phyloP scores from a whole-genome alignment of 2,329 filamentous ascomycete genomes.

The Beauveria asiatica region DNA sequence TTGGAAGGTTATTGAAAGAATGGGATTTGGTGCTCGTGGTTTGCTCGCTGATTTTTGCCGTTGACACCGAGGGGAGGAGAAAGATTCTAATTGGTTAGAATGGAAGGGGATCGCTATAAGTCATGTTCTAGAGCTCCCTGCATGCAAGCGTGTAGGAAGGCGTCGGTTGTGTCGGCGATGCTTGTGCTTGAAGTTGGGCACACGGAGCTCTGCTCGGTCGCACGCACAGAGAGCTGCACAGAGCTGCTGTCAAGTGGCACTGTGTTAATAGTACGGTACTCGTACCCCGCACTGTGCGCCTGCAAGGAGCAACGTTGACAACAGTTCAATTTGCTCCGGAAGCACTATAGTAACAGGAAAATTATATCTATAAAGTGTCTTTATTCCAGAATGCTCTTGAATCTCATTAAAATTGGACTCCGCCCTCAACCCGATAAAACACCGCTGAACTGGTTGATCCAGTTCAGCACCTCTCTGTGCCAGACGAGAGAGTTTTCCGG shows the following conservation, averaged over 20 bases:
- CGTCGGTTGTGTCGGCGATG: neutral
- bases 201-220: neutral
- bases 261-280: neutral
- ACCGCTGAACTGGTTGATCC: slow-evolving; percentile 58
- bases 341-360: too few species aligned
- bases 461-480: slow-evolving; percentile 78
- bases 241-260: neutral
- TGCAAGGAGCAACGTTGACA: neutral
- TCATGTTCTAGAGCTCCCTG: neutral
- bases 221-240: neutral
- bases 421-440: slow-evolving; percentile 20
- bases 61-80: neutral
- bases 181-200: neutral
- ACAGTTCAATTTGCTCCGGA: too few species aligned
- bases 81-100: neutral
- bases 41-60: neutral
- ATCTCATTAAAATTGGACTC: too few species aligned
- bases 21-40: neutral
- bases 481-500: slow-evolving; percentile 86
- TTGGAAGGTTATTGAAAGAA: neutral
- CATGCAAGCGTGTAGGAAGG: neutral
- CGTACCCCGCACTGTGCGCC: neutral
- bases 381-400: too few species aligned
- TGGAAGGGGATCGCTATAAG: neutral
- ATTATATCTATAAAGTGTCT: rapidly evolving